These are phyloP conservation scores for Diaporthe amygdali DNA, from an alignment of 2,329 filamentous ascomycete genomes.

Conservation along the genomic window DNA sequence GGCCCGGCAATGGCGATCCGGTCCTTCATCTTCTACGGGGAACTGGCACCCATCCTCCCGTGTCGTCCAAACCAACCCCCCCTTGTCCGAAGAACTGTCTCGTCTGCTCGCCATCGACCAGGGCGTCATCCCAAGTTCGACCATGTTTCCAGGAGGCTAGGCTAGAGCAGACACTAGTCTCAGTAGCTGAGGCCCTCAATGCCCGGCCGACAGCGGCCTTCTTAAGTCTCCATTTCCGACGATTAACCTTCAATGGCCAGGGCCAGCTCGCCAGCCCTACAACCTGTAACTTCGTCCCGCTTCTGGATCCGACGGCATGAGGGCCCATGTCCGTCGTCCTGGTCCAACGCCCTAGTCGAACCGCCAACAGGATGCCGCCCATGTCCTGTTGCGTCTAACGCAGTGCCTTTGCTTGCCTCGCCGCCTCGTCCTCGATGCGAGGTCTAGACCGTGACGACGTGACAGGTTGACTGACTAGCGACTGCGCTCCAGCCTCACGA, in stretches of 20 bases:
- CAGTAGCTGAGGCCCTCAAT: background rate
- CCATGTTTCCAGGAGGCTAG: conserved; percentile 12
- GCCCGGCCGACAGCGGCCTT: background rate
- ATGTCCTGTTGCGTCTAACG: background rate
- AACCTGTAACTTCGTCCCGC: background rate
- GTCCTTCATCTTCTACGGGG: background rate
- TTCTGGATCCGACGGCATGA: background rate
- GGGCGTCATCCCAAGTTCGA: background rate
- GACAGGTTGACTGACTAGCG: conserved; percentile 6
- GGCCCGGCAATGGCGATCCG: background rate
- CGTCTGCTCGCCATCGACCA: background rate
- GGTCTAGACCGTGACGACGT: conserved; percentile 1
- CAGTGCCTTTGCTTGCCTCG: background rate
- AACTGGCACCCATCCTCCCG: background rate
- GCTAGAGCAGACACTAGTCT: conserved; percentile 6
- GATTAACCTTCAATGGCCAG: background rate
- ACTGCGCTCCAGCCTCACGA: conserved; percentile 3
- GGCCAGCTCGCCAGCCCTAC: conserved; percentile 7
- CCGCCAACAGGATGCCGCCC: background rate
- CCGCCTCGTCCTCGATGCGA: background rate
- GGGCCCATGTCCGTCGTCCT: background rate
- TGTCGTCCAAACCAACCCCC: background rate
- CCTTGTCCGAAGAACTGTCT: conserved; percentile 7
- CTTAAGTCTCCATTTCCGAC: background rate
- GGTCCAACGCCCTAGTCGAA: background rate